Evolutionary conservation across 106 monocot species (phyloP), one percentile per base, ranked within the genome.

Genomic region (Apostasia ramifera): DNA sequence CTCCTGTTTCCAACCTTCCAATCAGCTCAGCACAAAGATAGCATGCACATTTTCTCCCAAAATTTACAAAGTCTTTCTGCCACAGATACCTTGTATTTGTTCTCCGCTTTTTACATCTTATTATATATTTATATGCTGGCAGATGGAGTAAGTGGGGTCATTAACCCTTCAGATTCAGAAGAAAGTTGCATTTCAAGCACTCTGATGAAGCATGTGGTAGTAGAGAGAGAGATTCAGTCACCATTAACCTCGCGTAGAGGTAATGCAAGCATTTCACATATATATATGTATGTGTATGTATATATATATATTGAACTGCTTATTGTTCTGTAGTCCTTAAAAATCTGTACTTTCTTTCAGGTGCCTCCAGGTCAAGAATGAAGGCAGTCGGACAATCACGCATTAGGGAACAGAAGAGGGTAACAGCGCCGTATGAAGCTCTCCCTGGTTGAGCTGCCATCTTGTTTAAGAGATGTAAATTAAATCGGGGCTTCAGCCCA

Each of bases 91-190:
- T 26, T 26, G 26, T 26, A 26, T 60, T 70, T 53, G 51, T 53
- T 15, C 8, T 71, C 6, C 70, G 47, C 53, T 58, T 6, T 51
- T 47, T 15, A 44, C 39, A 8, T 54, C 8, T 15, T 14, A 26
- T 50, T 43, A 41, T 11, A 7, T 57, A 8, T 53, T 70, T 38
- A 61, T 54, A 37, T 69, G 12, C 40, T 65, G 50, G 40, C 63
- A 86, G 84, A 84, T 78, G 86, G 26, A 76, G 54, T 72, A 53
- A 78, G 83, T 82, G 86, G 86, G 61, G 73, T 93, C 8, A 62
- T 89, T 43, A 66, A 90, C 43, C 70, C 86, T 44, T 56, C 41
- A 3, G 52, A 9, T 15, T 70, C 87, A 26, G 75, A 78, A 58
- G 80, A 80, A 60, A 76, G 78, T 68, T 47, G 62, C 39, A 11